Evolutionary conservation across 148 eudicot genomes (phyloP).

Genomic region (Camellia granthamiana): DNA sequence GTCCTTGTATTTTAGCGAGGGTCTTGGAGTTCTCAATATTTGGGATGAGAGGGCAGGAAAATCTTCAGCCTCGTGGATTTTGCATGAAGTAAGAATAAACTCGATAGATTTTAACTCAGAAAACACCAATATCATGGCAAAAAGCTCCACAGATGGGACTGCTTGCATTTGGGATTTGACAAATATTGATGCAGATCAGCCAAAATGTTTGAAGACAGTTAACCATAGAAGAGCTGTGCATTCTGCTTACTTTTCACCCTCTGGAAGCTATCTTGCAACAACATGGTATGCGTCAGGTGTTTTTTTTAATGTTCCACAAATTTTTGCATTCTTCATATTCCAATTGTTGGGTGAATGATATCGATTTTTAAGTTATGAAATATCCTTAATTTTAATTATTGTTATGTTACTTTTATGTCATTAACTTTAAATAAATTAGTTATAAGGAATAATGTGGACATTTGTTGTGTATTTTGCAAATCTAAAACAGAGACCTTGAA

Average conservation of each 20-base stretch:
- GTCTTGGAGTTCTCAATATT: constrained; percentile 44
- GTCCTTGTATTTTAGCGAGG: constrained; percentile 63
- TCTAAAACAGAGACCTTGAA: too few species aligned
- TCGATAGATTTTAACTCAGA: constrained; percentile 60
- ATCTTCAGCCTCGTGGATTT: constrained; percentile 34
- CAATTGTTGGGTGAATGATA: too few species aligned
- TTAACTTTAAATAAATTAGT: too few species aligned
- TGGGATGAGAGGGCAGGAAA: constrained; percentile 65
- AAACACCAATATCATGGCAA: constrained; percentile 66
- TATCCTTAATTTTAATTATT: too few species aligned
- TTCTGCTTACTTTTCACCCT: constrained; percentile 88
- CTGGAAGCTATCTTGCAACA: constrained; percentile 73
- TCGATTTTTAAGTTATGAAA: too few species aligned
- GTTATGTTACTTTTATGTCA: too few species aligned
- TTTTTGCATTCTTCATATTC: too few species aligned
- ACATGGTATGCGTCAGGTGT: constrained; percentile 19
- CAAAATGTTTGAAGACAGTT: constrained; percentile 34
- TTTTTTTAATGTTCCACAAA: too few species aligned
- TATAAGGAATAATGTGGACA: too few species aligned
- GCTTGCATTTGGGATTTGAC: constrained; percentile 89
- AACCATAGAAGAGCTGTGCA: constrained; percentile 56
- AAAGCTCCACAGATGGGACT: constrained; percentile 70
- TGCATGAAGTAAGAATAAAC: constrained; percentile 65
- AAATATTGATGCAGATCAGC: constrained; percentile 37
- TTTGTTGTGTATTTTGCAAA: too few species aligned